Evolutionary conservation across 352 stramenopile species (phyloP), one percentile per base, ranked within the genome.

Genomic region (Phytopythium vexans): DNA sequence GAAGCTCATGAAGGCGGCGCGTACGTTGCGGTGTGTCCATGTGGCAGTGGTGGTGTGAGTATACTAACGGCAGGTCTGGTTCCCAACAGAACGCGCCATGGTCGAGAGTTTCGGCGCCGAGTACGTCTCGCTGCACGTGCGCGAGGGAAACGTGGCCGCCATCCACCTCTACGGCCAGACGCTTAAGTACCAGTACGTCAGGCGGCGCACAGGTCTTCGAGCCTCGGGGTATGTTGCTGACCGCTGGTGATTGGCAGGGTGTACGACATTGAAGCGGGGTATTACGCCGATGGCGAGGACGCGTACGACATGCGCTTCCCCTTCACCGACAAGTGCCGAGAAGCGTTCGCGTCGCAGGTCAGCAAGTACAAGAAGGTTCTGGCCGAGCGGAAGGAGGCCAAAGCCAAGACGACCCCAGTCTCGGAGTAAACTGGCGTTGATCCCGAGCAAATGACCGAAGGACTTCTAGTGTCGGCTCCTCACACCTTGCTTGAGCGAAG

Each of bases 261-360:
- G 49, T 96, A 98, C 71, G 95, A 99, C 66, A 96, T 99, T 41
- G 97, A 99, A 71, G 97, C 97, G 74, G 97, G 94, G 31, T 99
- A 99, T 77, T 99, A 99, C 78, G 97, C 97, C 0, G 98, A 99
- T 72, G 97, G 97, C 52, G 98, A 99, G 74, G 96, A 99, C 78
- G 98, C 96, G 11, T 99, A 99, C 71, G 94, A 98, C 64, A 99
- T 99, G 96, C 81, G 94, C 56, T 94, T 94, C 77, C 92, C 92
- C 11, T 98, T 98, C 74, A 90, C 71, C 43, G 82, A 95, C 14
- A 96, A 96, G 66, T 92, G 83, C 68, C 77, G 86, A 54, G 81
- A 92, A 59, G 86, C 86, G 41, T 93, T 95, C 53, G 66, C 86
- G 11, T 90, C 82, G 33, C 79, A 92, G 50, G 83, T 93, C 45